Evolutionary conservation across 1,284 basidiomycete species (phyloP), one percentile per base, ranked within the genome.

Genomic region (Chalciporus sp.): DNA sequence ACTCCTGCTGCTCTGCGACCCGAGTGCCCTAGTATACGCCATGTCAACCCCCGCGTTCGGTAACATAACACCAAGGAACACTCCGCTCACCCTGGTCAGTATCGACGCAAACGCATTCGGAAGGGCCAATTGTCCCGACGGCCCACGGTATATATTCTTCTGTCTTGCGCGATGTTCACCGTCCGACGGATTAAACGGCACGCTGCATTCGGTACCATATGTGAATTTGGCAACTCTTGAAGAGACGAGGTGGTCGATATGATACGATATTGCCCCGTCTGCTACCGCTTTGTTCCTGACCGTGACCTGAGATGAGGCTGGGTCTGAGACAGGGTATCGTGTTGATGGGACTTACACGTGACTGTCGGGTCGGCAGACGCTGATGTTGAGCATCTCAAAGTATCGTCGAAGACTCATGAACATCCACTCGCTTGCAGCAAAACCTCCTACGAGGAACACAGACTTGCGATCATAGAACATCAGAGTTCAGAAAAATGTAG

Each of bases 221-320:
- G 76, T 73, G 29, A 69, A 60, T 58, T 69, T 77, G 1, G 82
- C 69, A 14, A 82, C 71, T 12, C 82, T 68, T 0, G 73, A 72
- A 8, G 75, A 70, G 10, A 84, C 81, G 17, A 72, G 73, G 51
- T 76, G 79, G 56, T 84, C 77, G 28, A 83, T 55, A 51, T 76
- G 78, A 58, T 75, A 83, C 0, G 78, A 82, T 19, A 84, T 69
- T 0, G 78, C 80, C 3, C 82, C 82, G 42, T 83, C 78, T 0
- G 82, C 76, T 1, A 83, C 83, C 1, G 80, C 81, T 55, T 83
- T 84, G 57, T 80, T 82, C 33, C 82, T 83, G 44, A 33, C 31
- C 23, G 10, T 3, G 23, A 40, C 20, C 28, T 62, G 14, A 71
- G 60, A 2, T 3, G n/a, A 28, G 27, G 9, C 23, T 19, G 12